phyloP scores from a whole-genome alignment of 176 grass and related monocot species.

The Zizania latifolia region DNA sequence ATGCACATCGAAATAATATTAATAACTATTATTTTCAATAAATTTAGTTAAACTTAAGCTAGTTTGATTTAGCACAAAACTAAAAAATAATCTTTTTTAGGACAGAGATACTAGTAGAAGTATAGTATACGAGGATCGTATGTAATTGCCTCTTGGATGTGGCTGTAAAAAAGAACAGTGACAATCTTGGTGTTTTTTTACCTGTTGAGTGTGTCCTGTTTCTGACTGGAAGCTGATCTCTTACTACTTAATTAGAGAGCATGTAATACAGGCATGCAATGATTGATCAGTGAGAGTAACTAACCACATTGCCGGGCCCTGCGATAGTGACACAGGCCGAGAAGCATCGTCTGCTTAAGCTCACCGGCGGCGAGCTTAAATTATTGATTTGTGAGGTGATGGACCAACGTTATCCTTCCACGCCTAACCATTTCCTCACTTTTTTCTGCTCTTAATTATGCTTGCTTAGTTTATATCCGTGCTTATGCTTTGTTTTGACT shows the following conservation, averaged over 20 bases:
- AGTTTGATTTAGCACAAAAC: too few relatives aligned
- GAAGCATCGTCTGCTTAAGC: not conserved
- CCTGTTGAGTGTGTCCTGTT: too few relatives aligned
- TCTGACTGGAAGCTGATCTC: not conserved
- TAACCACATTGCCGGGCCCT: not conserved
- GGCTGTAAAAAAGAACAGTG: too few relatives aligned
- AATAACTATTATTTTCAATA: too few relatives aligned
- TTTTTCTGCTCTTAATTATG: not conserved
- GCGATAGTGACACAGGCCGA: not conserved
- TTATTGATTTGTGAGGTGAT: slow-evolving; percentile 23
- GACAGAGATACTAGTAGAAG: too few relatives aligned
- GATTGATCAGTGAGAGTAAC: not conserved
- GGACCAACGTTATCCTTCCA: slow-evolving; percentile 27
- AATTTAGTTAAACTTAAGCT: too few relatives aligned
- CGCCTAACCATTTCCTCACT: not conserved
- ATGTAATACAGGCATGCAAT: not conserved
- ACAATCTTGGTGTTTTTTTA: too few relatives aligned
- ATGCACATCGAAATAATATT: too few relatives aligned
- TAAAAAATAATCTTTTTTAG: too few relatives aligned
- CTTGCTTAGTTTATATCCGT: too few relatives aligned
- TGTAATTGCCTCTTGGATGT: too few relatives aligned
- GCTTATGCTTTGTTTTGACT: not conserved
- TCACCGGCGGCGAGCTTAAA: slow-evolving; percentile 24
- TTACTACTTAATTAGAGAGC: not conserved
- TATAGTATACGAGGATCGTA: too few relatives aligned